Evolutionary conservation across 441 rosid species (phyloP).

Genomic region (Pelargonium cotyledonis): DNA sequence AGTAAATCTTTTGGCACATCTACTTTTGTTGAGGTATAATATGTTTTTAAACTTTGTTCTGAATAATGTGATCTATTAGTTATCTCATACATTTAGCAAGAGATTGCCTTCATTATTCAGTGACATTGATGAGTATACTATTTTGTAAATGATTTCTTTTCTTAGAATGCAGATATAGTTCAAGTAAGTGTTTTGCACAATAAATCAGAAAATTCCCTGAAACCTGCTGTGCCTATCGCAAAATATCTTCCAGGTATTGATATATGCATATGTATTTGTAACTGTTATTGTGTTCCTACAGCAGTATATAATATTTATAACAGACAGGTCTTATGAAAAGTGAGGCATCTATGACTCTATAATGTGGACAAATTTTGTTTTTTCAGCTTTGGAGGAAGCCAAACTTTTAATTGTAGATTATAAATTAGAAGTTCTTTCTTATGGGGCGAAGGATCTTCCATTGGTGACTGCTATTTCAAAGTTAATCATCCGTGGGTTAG

Average conservation of each 20-base stretch:
- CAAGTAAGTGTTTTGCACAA: slow-evolving; percentile 60
- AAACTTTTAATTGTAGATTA: slow-evolving; percentile 57
- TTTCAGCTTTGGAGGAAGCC: slow-evolving; percentile 61
- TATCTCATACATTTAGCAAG: not conserved
- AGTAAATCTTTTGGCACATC: slow-evolving; percentile 34
- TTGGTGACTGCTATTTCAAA: slow-evolving; percentile 50
- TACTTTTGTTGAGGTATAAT: slow-evolving; percentile 58
- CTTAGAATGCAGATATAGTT: slow-evolving; percentile 81
- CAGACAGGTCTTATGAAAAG: not conserved
- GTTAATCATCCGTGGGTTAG: slow-evolving; percentile 63
- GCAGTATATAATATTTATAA: not conserved
- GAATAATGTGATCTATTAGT: not conserved
- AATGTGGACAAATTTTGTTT: slow-evolving; percentile 10
- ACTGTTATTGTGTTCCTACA: not conserved
- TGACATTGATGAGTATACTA: not conserved
- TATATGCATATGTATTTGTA: not conserved
- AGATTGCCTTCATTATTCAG: not conserved
- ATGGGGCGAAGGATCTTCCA: slow-evolving; percentile 63
- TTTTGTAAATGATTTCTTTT: slow-evolving; percentile 34
- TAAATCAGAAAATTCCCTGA: slow-evolving; percentile 41
- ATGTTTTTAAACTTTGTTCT: not conserved
- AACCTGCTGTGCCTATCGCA: slow-evolving; percentile 49
- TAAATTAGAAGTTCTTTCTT: slow-evolving; percentile 66
- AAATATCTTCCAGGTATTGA: slow-evolving; percentile 72
- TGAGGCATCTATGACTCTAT: slow-evolving; percentile 1